Conservation (phyloP, 1,139 yeast species). For the Suhomyces maxii region DNA sequence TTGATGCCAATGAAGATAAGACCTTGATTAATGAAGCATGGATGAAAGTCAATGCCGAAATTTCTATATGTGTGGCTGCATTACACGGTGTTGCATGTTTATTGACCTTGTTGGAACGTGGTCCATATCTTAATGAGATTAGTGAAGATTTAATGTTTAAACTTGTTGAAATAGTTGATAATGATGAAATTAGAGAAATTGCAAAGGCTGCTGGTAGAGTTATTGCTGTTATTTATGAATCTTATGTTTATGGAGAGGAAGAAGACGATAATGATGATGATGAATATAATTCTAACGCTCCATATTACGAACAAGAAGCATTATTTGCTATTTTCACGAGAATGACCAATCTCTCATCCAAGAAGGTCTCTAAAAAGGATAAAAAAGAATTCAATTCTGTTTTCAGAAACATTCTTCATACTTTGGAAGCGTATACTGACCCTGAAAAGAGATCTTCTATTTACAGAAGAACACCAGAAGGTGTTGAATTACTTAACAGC, state of each 20-base stretch:
- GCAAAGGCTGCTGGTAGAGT: constrained; percentile 59
- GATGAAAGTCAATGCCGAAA: constrained; percentile 34
- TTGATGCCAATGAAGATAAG: constrained; percentile 41
- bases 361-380: constrained; percentile 60
- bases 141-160: constrained; percentile 39
- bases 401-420: constrained; percentile 58
- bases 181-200: constrained; percentile 42
- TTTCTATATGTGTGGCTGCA: constrained; percentile 42
- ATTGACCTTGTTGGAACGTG: constrained; percentile 43
- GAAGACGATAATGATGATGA: constrained; percentile 31
- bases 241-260: constrained; percentile 47
- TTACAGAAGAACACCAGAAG: constrained; percentile 38
- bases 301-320: constrained; percentile 60
- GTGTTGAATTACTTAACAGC: constrained; percentile 39
- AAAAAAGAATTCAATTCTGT: constrained; percentile 62
- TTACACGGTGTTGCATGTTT: constrained; percentile 51
- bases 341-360: constrained; percentile 53
- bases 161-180: constrained; percentile 42
- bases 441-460: constrained; percentile 35
- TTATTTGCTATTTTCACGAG: constrained; percentile 45
- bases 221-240: constrained; percentile 62
- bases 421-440: constrained; percentile 48
- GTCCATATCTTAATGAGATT: constrained; percentile 43
- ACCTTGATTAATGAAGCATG: constrained; percentile 38
- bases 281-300: constrained; percentile 48